phyloP scores from a whole-genome alignment of 164 flowering plant genomes.

The Echeveria elegans region DNA sequence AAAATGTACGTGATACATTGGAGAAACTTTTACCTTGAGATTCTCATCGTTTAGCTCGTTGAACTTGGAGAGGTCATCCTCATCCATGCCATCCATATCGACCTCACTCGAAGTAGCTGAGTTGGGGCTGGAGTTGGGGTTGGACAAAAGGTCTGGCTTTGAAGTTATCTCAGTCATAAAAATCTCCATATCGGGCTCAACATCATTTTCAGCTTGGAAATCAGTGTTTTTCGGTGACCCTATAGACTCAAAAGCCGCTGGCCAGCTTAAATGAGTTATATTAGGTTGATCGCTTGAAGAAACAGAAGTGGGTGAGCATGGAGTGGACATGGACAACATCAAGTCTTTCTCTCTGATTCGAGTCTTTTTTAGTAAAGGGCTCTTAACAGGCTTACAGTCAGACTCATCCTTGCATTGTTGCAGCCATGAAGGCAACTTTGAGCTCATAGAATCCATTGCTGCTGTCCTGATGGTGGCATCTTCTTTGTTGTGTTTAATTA shows the following conservation, averaged over 20 bases:
- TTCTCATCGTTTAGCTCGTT: constrained; percentile 54
- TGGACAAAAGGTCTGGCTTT: constrained; percentile 39
- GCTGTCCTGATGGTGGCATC: constrained; percentile 16
- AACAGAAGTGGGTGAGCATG: constrained; percentile 49
- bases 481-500: constrained; percentile 15
- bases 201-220: constrained; percentile 13
- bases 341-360: constrained; percentile 13
- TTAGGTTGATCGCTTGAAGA: constrained; percentile 40
- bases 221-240: constrained; percentile 24
- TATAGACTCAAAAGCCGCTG: constrained; percentile 25
- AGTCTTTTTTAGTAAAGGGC: constrained; percentile 1
- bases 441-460: constrained; percentile 18
- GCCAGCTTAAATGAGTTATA: constrained; percentile 34
- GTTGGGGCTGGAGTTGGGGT: constrained; percentile 63
- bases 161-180: constrained; percentile 26
- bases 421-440: constrained; percentile 76
- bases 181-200: constrained; percentile 20
- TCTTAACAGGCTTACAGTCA: background rate
- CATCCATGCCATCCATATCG: constrained; percentile 44
- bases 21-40: constrained; percentile 23
- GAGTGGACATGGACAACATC: constrained; percentile 30
- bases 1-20: background rate
- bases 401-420: constrained; percentile 59
- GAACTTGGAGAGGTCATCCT: constrained; percentile 38
- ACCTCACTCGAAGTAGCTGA: constrained; percentile 74